Evolutionary conservation across 2,329 filamentous ascomycete species (phyloP).

Genomic region (Bipolaris victoriae): DNA sequence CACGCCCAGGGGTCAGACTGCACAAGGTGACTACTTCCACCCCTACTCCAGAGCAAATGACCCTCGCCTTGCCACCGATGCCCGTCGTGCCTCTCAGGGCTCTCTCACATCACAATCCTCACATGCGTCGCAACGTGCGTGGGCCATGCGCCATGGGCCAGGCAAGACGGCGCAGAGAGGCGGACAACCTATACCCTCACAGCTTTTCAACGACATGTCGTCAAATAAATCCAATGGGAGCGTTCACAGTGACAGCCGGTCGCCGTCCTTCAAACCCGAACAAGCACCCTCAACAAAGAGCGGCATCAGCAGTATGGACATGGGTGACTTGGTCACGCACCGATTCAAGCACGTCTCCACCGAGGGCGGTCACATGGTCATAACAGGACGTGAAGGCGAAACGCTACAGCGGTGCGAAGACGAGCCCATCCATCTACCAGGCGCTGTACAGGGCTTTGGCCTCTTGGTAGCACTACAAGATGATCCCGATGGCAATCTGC

Average conservation of each 20-base stretch:
- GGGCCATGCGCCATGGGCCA: slow-evolving; percentile 9
- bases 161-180: slow-evolving; percentile 11
- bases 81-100: slow-evolving; percentile 35
- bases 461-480: slow-evolving; percentile 76
- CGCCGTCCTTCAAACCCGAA: slow-evolving; percentile 31
- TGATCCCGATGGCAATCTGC: slow-evolving; percentile 67
- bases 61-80: slow-evolving; percentile 26
- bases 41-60: slow-evolving; percentile 35
- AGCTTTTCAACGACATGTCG: slow-evolving; percentile 47
- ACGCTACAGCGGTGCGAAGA: slow-evolving; percentile 83
- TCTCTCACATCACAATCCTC: slow-evolving; percentile 41
- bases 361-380: slow-evolving; percentile 78
- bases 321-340: slow-evolving; percentile 64
- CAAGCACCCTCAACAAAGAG: slow-evolving; percentile 43
- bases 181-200: slow-evolving; percentile 30
- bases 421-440: slow-evolving; percentile 87
- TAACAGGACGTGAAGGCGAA: slow-evolving; percentile 76
- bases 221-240: slow-evolving; percentile 38
- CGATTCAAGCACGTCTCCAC: slow-evolving; percentile 81
- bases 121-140: slow-evolving; percentile 28
- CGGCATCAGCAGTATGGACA: slow-evolving; percentile 48
- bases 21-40: slow-evolving; percentile 48
- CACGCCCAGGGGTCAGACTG: slow-evolving; percentile 22
- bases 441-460: slow-evolving; percentile 81
- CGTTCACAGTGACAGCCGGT: slow-evolving; percentile 25